Conservation (phyloP, 164 flowering plant genomes). For the Liquidambar formosana region DNA sequence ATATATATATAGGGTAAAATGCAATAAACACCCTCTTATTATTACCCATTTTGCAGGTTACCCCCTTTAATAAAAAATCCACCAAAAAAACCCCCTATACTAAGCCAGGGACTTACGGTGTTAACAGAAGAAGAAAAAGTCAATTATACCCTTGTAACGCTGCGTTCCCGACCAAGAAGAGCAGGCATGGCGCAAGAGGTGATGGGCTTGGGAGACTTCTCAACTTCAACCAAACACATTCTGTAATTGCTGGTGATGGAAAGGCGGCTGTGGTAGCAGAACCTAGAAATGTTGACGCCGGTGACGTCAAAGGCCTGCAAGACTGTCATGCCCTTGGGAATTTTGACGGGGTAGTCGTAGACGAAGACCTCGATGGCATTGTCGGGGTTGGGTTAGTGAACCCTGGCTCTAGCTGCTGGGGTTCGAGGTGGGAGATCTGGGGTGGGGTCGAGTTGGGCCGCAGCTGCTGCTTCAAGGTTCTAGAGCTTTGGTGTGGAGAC, state of each 20-base stretch:
- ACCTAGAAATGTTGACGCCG: slow-evolving; percentile 92
- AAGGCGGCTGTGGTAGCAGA: slow-evolving; percentile 87
- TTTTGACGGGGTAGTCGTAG: slow-evolving; percentile 85
- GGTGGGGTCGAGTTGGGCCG: slow-evolving; percentile 34
- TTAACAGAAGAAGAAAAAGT: too few species aligned
- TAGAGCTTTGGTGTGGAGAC: slow-evolving; percentile 72
- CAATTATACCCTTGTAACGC: too few species aligned
- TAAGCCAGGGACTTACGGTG: too few species aligned
- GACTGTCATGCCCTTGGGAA: slow-evolving; percentile 95
- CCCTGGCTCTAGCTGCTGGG: slow-evolving; percentile 79
- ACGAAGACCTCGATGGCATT: slow-evolving; percentile 96
- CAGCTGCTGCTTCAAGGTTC: slow-evolving; percentile 57
- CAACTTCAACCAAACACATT: slow-evolving; percentile 97
- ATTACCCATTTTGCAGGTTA: too few species aligned
- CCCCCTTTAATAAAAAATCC: too few species aligned
- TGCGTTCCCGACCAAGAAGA: slow-evolving; percentile 86
- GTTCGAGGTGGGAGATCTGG: slow-evolving; percentile 48
- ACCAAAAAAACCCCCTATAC: too few species aligned
- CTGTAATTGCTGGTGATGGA: slow-evolving; percentile 98
- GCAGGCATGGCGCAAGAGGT: slow-evolving; percentile 99
- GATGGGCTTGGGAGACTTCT: slow-evolving; percentile 98
- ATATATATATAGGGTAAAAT: too few species aligned
- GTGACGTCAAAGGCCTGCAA: slow-evolving; percentile 96
- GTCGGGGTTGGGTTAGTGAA: slow-evolving; percentile 68
- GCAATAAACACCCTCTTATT: too few species aligned